phyloP scores from a whole-genome alignment of 108 stramenopile genomes.

The Mayamaea pseudoterrestris region DNA sequence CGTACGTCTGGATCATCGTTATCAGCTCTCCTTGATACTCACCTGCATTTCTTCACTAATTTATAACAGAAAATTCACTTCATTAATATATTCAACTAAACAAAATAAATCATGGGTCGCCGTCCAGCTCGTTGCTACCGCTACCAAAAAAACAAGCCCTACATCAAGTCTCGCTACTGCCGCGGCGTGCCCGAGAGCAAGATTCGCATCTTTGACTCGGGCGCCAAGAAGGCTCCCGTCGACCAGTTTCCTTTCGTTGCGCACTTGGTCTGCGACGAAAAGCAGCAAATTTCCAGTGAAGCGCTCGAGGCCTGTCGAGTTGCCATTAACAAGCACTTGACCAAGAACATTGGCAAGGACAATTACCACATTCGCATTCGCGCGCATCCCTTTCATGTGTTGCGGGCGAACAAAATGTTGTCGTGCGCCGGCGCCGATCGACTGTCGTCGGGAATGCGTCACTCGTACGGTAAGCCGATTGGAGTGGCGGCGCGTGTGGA shows the following conservation, averaged over 20 bases:
- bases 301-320: slow-evolving; percentile 99
- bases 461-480: slow-evolving; percentile 99
- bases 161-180: slow-evolving; percentile 99
- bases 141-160: slow-evolving; percentile 99
- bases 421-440: slow-evolving; percentile 99
- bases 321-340: slow-evolving; percentile 99
- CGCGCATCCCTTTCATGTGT: slow-evolving; percentile 99
- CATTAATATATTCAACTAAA: too few relatives aligned
- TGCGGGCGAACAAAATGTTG: slow-evolving; percentile 99
- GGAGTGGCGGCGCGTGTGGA: slow-evolving; percentile 97
- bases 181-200: slow-evolving; percentile 99
- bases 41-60: too few relatives aligned
- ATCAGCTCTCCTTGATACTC: too few relatives aligned
- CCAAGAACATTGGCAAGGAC: slow-evolving; percentile 97
- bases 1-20: too few relatives aligned
- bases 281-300: slow-evolving; percentile 98
- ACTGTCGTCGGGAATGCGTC: slow-evolving; percentile 97
- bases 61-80: too few relatives aligned
- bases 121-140: slow-evolving; percentile 97
- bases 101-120: slow-evolving; percentile 86
- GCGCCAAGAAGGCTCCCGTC: slow-evolving; percentile 96
- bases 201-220: slow-evolving; percentile 98
- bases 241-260: slow-evolving; percentile 99
- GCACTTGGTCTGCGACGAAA: slow-evolving; percentile 99
- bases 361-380: slow-evolving; percentile 98